phyloP scores from a whole-genome alignment of 371 early-diverging fungal species.

The Hamiltosporidium tvaerminnensis region DNA sequence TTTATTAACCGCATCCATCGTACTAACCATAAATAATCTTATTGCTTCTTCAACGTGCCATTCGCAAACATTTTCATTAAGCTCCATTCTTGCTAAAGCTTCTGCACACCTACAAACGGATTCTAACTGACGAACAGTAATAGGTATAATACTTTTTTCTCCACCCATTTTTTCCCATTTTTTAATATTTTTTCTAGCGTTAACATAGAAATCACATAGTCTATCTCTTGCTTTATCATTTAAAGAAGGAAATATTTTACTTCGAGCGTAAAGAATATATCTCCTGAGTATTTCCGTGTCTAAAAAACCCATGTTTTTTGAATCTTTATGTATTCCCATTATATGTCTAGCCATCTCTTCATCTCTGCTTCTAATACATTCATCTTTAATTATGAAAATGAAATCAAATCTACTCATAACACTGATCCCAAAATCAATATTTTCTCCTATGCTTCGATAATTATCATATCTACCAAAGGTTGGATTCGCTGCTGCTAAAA shows the following conservation, averaged over 20 bases:
- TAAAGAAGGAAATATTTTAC: constrained; percentile 41
- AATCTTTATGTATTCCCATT: not conserved
- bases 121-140: constrained; percentile 94
- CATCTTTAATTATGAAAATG: constrained; percentile 83
- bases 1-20: constrained; percentile 68
- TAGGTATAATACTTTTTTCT: constrained; percentile 74
- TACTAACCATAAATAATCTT: constrained; percentile 82
- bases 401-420: constrained; percentile 86
- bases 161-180: constrained; percentile 60
- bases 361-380: constrained; percentile 65
- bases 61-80: constrained; percentile 68
- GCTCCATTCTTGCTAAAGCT: constrained; percentile 81
- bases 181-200: constrained; percentile 69
- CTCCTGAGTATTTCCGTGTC: constrained; percentile 26
- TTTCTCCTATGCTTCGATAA: constrained; percentile 54
- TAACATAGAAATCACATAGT: constrained; percentile 76
- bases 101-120: constrained; percentile 96
- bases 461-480: constrained; percentile 57
- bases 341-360: constrained; percentile 54
- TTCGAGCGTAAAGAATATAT: constrained; percentile 48
- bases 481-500: constrained; percentile 99
- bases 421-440: constrained; percentile 97
- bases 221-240: constrained; percentile 40
- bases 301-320: not conserved
- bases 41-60: constrained; percentile 93